Percentiles rank a stretch among this genome's conserved stretches.
Conservation (phyloP, 768 basidiomycete species). For the Macrolepiota fuliginosa region DNA sequence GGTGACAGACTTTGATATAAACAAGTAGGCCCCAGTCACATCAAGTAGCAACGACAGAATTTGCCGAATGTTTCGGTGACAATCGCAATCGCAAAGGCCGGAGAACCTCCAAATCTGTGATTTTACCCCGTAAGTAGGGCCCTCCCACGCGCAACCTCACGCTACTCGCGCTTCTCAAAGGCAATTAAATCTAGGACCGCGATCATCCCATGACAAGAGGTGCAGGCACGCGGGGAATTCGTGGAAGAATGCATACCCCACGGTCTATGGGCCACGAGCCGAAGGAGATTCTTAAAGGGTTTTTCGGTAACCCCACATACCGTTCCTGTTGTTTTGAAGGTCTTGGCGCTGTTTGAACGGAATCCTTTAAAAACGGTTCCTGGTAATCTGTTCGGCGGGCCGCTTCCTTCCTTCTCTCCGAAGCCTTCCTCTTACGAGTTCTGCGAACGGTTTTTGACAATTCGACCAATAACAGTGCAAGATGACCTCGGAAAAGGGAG, state of each 20-base stretch:
- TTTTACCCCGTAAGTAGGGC: not conserved
- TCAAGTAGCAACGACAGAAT: not conserved
- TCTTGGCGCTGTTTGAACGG: not conserved
- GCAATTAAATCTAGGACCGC: not conserved
- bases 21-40: not conserved
- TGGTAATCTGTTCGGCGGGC: not conserved
- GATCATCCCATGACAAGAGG: slow-evolving; percentile 9
- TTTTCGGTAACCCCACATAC: slow-evolving; percentile 13
- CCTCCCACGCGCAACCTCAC: slow-evolving; percentile 3
- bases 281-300: not conserved
- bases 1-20: not conserved
- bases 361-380: not conserved
- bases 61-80: not conserved
- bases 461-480: not conserved
- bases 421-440: not conserved
- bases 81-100: not conserved
- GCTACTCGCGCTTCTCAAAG: not conserved
- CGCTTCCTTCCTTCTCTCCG: not conserved
- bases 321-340: not conserved
- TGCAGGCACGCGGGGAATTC: slow-evolving; percentile 10
- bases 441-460: not conserved
- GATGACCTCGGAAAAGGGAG: slow-evolving; percentile 13
- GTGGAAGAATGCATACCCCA: slow-evolving; percentile 11
- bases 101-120: not conserved
- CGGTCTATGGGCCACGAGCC: not conserved